Base-by-base conservation (phyloP, 1,284 basidiomycete genomes). In the Schizophyllum commune region DNA sequence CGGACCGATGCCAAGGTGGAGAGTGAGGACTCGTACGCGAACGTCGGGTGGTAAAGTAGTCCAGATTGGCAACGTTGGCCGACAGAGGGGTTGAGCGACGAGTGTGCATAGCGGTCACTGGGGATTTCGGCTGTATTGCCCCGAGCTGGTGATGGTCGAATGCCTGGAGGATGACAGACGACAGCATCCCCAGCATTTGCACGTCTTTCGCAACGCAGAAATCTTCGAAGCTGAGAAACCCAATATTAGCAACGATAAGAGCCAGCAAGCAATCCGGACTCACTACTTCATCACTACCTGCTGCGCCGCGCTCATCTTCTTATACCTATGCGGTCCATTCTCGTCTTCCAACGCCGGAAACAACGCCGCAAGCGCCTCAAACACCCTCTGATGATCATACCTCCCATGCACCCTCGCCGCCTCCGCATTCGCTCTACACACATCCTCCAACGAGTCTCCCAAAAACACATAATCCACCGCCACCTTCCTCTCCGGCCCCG, bases 101-200 rank as follows among this genome's bases (percentile, higher is more conserved):
- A 55, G 51, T 52, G 20, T 17, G 20, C 20, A 7, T 20, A 17
- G 13, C 53, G 4, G 27, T 20, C 13, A 27, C 53, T 2, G 53
- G 53, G 4, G 53, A 55, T 27, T 55, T 55, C 2, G 53, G 53
- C 17, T 55, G 53, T 55, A 55, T 27, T 4, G 19, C 53, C 2
- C 27, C 20, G 27, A 15, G 9, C 19, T 21, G 53, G 15, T 55
- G 27, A 21, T 55, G 52, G 39, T 62, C 61, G 7, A 60, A 68
- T 13, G 74, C 76, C 67, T 83, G 83, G 2, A 92, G 75, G 3
- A 94, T 74, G 19, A 93, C 71, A 56, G 86, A 79, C 0, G 91
- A 81, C 0, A 94, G 68, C 77, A 95, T 87, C 0, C 89, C 91
- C 3, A 96, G 78, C 77, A 93, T 88, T 68, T 95, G 92, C 0